Evolutionary conservation across 2,329 filamentous ascomycete genomes (phyloP).

Genomic region (Aspergillus intermedius): DNA sequence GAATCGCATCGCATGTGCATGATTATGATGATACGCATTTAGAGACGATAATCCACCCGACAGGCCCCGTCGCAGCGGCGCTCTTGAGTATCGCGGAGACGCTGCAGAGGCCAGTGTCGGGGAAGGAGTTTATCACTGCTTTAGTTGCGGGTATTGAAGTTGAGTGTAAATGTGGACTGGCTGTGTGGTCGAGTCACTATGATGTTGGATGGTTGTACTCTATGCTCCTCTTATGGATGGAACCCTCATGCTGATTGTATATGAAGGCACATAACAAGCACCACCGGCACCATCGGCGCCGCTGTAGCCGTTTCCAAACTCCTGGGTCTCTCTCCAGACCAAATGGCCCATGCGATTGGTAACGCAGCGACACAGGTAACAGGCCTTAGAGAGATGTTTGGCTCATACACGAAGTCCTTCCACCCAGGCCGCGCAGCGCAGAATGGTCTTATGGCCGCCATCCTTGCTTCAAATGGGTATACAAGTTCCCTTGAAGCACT

Average conservation of each 20-base stretch:
- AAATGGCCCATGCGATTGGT: slow-evolving; percentile 47
- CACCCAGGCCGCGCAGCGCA: slow-evolving; percentile 50
- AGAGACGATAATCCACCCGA: slow-evolving; percentile 51
- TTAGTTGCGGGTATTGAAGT: slow-evolving; percentile 49
- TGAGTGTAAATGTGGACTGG: slow-evolving; percentile 47
- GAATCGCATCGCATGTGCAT: slow-evolving; percentile 50
- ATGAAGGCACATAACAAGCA: slow-evolving; percentile 45
- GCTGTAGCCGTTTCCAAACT: slow-evolving; percentile 48
- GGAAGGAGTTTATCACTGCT: slow-evolving; percentile 46
- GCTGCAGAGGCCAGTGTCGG: slow-evolving; percentile 31
- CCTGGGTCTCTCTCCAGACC: slow-evolving; percentile 32
- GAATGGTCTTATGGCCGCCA: slow-evolving; percentile 43
- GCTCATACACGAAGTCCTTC: slow-evolving; percentile 51
- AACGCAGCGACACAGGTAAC: slow-evolving; percentile 49
- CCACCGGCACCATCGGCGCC: slow-evolving; percentile 48
- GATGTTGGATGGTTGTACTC: slow-evolving; percentile 44
- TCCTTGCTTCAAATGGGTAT: slow-evolving; percentile 45
- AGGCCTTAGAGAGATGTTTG: slow-evolving; percentile 51
- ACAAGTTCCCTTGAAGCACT: slow-evolving; percentile 43
- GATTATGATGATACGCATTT: slow-evolving; percentile 55
- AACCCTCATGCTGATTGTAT: neutral
- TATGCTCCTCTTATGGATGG: neutral
- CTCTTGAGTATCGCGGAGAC: slow-evolving; percentile 39
- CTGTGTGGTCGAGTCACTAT: slow-evolving; percentile 51
- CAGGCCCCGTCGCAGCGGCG: slow-evolving; percentile 46